Base-by-base conservation (phyloP, 768 basidiomycete species). In the Rhizopogon sp. region DNA sequence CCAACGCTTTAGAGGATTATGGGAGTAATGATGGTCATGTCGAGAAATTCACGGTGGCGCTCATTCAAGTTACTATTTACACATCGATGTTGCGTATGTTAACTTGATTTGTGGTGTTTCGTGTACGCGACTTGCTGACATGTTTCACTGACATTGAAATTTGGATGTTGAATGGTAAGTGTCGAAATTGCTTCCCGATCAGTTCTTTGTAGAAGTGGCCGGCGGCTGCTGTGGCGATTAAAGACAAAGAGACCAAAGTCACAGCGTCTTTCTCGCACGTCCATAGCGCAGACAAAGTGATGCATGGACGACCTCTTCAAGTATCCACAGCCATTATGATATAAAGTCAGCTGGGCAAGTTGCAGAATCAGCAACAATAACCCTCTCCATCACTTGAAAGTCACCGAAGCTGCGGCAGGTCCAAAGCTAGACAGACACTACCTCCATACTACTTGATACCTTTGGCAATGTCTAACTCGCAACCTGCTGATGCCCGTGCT, bases 401-500 rank as follows among this genome's bases (percentile, higher is more conserved):
- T 50, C 22, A 50, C 50, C 11, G 39, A 28, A 43, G 47, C 31
- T 33, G 54, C 25, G 58, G 58, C 60, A 54, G 60, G 60, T 54
- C 57, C 58, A 52, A 50, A 37, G 33, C 22, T 37, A 35, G 14
- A 9, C 9, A 25, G 35, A 49, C 3, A 33, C 47, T 37, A 17
- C 35, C 9, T 20, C 10, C 47, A 9, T 5, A 37, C 20, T 49
- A 49, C 20, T 47, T 35, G 22, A 44, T 57, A 51, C 55, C 31
- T 45, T 56, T 17, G 39, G 51, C 35, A 9, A 62, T 64, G 64
- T 52, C 59, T 43, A 55, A 55, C 33, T 58, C 55, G 41, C 61
- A 72, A 51, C 62, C 73, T 50, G 66, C 72, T 35, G 73, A 73
- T 56, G 72, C 72, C 16, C 65, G 68, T 37, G 59, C 64, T 44